A percentile compares a stretch with the other conserved stretches of the same genome.
These are phyloP conservation scores for Sphagnum fallax DNA, from an alignment of 228 moss, liverwort and hornwort genomes.

Conservation along the genomic window DNA sequence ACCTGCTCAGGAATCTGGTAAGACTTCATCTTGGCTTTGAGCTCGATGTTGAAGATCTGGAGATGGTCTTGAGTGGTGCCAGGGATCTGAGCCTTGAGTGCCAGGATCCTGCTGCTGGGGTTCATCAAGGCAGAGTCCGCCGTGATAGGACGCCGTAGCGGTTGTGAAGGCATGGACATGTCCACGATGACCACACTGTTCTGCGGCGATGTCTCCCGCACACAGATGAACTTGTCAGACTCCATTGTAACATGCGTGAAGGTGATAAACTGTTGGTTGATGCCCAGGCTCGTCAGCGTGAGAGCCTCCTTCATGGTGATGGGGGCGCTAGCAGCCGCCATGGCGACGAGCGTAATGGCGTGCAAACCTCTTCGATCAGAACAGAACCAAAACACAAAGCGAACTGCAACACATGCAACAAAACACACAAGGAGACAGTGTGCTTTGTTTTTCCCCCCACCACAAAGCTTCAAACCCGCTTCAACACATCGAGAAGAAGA, in stretches of 20 bases:
- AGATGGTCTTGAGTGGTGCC: slow-evolving; percentile 94
- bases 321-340: slow-evolving; percentile 85
- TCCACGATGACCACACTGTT: slow-evolving; percentile 92
- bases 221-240: slow-evolving; percentile 89
- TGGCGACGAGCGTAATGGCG: slow-evolving; percentile 13
- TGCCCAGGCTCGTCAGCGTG: slow-evolving; percentile 80
- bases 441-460: no score
- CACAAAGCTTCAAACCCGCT: no score
- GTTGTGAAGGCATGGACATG: slow-evolving; percentile 69
- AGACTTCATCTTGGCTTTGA: slow-evolving; percentile 86
- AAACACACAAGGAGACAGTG: no score
- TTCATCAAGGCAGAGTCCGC: slow-evolving; percentile 97
- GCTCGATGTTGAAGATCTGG: slow-evolving; percentile 95
- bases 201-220: slow-evolving; percentile 79
- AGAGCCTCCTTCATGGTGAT: slow-evolving; percentile 92
- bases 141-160: slow-evolving; percentile 83
- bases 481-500: no score
- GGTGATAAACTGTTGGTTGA: slow-evolving; percentile 79
- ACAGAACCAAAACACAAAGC: no score
- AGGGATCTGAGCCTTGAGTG: slow-evolving; percentile 85
- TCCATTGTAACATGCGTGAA: slow-evolving; percentile 98
- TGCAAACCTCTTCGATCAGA: no score
- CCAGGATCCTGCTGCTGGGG: slow-evolving; percentile 67
- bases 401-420: no score
- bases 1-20: slow-evolving; percentile 95